phyloP scores from a whole-genome alignment of 305 asterid species.

The Lippia alba region DNA sequence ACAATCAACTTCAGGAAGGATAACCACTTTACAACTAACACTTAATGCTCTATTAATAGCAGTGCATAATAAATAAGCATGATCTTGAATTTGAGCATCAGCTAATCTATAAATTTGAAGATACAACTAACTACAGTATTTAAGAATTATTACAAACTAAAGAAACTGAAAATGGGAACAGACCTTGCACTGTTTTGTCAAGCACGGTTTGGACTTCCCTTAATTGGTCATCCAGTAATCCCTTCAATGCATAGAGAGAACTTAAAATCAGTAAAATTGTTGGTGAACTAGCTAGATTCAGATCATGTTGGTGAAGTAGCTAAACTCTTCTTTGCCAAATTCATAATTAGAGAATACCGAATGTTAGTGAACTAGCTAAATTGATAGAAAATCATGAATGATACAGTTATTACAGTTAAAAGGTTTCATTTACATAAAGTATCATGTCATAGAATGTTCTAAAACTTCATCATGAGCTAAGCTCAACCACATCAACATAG shows the following conservation, averaged over 20 bases:
- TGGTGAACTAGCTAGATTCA: neutral
- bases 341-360: neutral
- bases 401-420: neutral
- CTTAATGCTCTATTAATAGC: neutral
- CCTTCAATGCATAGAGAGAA: constrained; percentile 55
- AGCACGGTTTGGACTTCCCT: constrained; percentile 72
- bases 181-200: constrained; percentile 93
- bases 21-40: constrained; percentile 18
- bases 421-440: neutral
- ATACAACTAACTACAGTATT: neutral
- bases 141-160: constrained; percentile 14
- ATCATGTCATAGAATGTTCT: neutral
- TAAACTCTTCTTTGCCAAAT: neutral
- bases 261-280: constrained; percentile 8
- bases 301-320: neutral
- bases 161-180: constrained; percentile 34
- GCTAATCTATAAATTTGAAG: neutral
- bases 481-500: too few species aligned
- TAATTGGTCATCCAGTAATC: constrained; percentile 58
- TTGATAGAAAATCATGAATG: neutral
- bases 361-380: neutral
- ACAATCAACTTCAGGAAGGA: constrained; percentile 19
- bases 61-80: constrained; percentile 18
- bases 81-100: constrained; percentile 16
- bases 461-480: neutral